Base-by-base conservation (phyloP, 1,284 basidiomycete genomes). In the Golubevia pallescens region DNA sequence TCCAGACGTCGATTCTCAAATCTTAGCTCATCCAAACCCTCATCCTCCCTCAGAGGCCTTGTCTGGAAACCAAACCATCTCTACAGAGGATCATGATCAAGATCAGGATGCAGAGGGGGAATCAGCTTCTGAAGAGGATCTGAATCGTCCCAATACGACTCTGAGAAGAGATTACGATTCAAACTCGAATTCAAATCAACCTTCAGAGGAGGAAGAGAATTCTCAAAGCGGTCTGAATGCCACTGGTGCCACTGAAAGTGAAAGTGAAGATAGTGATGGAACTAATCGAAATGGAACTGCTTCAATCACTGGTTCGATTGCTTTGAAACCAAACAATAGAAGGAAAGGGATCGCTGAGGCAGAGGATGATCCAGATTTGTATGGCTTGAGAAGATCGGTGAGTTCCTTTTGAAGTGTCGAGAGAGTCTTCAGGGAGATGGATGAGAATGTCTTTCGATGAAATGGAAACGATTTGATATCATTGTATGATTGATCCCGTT, bases 341-440 rank as follows among this genome's bases (percentile, higher is more conserved):
- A 48, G 42, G 42, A 48, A 48, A 48, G 42, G 42, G 16, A 48
- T 48, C 2, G 42, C 42, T 48, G 42, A 48, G 16, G 75, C 77
- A n/a, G 77, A 78, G 19, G 74, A 66, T 19, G 75, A 81, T 62
- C 78, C 78, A n/a, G 78, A 74, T 56, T 69, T 81, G 52, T 81
- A 77, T 63, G 78, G 78, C 5, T 66, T 81, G 2, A 57, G 78
- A 57, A 62, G 78, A 59, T 81, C 78, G 57, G 78, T 76, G 34
- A 75, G 80, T 58, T 68, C 67, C n/a, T 16, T 38, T 1, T 13
- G 1, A 19, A 23, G 23, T 3, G 28, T 28, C 28, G 28, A 21
- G 16, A 16, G 16, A 19, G n/a, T 24, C 42, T 69, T 63, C 34
- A 61, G 65, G 58, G 69, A 68, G 52, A 65, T 66, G 23, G 69